Base-by-base conservation (phyloP, 1,284 basidiomycete genomes). In the Fereydounia khargensis region DNA sequence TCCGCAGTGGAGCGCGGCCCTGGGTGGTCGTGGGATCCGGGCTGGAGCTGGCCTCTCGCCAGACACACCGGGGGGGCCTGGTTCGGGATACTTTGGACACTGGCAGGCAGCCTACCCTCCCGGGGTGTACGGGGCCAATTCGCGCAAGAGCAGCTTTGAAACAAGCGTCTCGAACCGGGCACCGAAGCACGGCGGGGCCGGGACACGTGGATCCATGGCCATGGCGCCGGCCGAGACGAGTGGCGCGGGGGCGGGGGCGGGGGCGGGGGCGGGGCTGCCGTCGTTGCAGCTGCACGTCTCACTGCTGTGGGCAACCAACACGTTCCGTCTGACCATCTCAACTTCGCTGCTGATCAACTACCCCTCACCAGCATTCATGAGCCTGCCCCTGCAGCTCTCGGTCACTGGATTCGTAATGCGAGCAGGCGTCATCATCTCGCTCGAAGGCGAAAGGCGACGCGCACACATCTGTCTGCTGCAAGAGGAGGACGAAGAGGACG, bases 331-430 rank as follows among this genome's bases (percentile, higher is more conserved):
- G 23, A 88, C 87, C 2, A 81, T 99, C 55, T 84, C 86, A n/a
- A 97, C 94, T 0, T 90, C 88, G 9, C 82, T 98, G 16, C 83
- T 91, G 57, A 91, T 99, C 76, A 96, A 97, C 79, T 95, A 97
- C 75, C 92, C 94, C 1, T 88, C 88, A 0, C 84, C 86, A 0
- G 84, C 87, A 68, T 97, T 99, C 81, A 96, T 98, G 91, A 85
- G 87, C 6, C 82, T 99, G 16, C 95, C 95, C 2, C 87, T 98
- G 72, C 87, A 88, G 69, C 84, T 98, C 36, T 86, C 85, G 14
- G 84, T 97, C 18, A 94, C 87, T 0, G 89, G 90, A 0, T 80
- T 97, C 40, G 81, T 90, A 7, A 88, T 98, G 74, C 82, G 83
- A 6, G 89, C 89, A 35, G 89, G 94, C 67, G 77, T 96, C 30